Conservation (phyloP, 306 rosid genomes). For the Glycine soja region DNA sequence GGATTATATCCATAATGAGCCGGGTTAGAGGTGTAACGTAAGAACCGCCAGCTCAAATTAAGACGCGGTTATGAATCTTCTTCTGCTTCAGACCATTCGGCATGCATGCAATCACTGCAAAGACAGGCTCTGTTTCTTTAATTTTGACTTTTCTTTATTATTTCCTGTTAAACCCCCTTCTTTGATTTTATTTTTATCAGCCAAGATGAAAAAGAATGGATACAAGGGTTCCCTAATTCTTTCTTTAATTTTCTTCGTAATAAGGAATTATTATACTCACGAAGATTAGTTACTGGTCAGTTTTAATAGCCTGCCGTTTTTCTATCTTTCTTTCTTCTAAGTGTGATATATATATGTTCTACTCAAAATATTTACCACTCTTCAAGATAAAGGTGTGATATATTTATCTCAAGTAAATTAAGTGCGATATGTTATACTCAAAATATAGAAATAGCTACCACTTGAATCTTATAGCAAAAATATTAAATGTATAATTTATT, state of each 20-base stretch:
- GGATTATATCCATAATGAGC: neutral
- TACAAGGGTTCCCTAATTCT: neutral
- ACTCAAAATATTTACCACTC: neutral
- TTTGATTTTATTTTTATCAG: too few relatives aligned
- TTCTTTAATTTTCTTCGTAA: neutral
- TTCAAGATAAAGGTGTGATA: neutral
- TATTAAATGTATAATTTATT: neutral
- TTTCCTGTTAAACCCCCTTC: too few relatives aligned
- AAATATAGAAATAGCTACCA: neutral
- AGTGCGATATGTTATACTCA: neutral
- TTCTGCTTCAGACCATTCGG: conserved; percentile 2
- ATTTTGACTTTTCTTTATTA: neutral
- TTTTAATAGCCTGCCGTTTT: neutral
- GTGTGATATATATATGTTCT: too few relatives aligned
- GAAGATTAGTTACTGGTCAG: neutral
- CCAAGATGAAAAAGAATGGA: too few relatives aligned
- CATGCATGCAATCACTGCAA: conserved; percentile 37
- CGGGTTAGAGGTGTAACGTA: neutral
- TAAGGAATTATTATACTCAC: neutral
- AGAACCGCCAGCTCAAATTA: conserved; percentile 24
- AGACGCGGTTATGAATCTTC: neutral
- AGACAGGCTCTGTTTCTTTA: neutral
- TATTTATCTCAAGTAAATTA: neutral
- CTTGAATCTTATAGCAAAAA: neutral
- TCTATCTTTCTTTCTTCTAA: neutral